Evolutionary conservation across 2,329 filamentous ascomycete species (phyloP).

Genomic region (Claviceps fusiformis): DNA sequence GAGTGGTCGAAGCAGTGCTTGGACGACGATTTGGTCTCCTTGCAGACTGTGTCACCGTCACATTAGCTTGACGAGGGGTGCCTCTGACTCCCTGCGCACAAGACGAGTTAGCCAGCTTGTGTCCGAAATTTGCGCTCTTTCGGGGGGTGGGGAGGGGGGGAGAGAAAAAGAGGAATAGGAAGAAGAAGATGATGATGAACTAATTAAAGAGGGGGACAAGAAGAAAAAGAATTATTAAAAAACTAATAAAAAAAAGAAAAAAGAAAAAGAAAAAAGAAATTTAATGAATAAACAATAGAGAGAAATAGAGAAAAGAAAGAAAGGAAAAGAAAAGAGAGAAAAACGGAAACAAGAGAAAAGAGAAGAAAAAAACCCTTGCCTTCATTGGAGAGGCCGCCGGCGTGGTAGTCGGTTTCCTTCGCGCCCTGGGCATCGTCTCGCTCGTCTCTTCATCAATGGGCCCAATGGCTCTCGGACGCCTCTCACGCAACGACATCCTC

Average conservation of each 20-base stretch:
- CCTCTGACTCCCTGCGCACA: constrained; percentile 23
- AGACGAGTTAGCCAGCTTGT: neutral
- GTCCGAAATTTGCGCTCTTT: neutral
- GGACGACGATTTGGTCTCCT: constrained; percentile 31
- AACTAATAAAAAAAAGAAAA: too few species aligned
- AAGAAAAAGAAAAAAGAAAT: too few species aligned
- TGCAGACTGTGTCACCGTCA: constrained; percentile 12
- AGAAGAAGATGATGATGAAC: too few species aligned
- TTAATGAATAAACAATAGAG: too few species aligned
- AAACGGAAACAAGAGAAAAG: too few species aligned
- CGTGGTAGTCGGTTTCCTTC: constrained; percentile 49
- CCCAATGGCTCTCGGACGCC: constrained; percentile 46
- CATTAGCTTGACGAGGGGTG: constrained; percentile 12
- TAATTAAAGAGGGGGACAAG: too few species aligned
- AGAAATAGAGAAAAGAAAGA: too few species aligned
- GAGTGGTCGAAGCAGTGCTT: constrained; percentile 32
- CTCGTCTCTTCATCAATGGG: constrained; percentile 32
- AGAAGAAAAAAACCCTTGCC: constrained; percentile 8
- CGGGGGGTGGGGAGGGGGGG: too few species aligned
- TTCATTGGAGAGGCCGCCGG: constrained; percentile 19
- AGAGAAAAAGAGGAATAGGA: too few species aligned
- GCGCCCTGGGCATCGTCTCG: constrained; percentile 23
- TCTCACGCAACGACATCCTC: constrained; percentile 60
- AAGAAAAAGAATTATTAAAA: too few species aligned
- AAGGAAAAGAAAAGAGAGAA: too few species aligned